Conservation (phyloP, 345 rosid genomes). For the Brassica nigra region DNA sequence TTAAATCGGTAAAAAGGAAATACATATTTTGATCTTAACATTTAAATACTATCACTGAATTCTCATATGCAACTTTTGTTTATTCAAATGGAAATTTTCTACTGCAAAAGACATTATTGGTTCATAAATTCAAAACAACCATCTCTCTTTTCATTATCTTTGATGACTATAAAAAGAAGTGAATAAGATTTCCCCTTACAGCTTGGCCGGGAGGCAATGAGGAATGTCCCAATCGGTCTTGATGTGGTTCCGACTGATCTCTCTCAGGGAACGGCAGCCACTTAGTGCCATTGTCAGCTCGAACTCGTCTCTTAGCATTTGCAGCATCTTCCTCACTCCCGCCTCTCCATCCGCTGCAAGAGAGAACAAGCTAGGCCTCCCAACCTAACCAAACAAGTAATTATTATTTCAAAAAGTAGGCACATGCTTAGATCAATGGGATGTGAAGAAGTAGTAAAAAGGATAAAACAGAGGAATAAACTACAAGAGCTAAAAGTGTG, state of each 20-base stretch:
- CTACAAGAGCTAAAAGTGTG: conserved; percentile 5
- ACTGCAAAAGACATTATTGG: neutral
- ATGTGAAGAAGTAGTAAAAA: neutral
- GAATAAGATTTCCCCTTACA: conserved; percentile 29
- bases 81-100: neutral
- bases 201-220: conserved; percentile 41
- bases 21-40: neutral
- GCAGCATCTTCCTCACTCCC: conserved; percentile 67
- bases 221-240: conserved; percentile 74
- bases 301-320: conserved; percentile 80
- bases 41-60: neutral
- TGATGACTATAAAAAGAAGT: neutral
- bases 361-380: conserved; percentile 84
- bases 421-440: neutral
- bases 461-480: neutral
- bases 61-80: neutral
- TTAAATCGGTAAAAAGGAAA: neutral
- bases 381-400: conserved; percentile 53
- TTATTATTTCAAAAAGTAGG: neutral
- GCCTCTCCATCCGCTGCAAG: conserved; percentile 84
- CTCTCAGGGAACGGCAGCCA: conserved; percentile 82
- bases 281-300: conserved; percentile 91
- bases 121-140: neutral
- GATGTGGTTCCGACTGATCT: conserved; percentile 76
- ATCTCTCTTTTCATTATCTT: neutral